Conservation (phyloP, 208 protist species). For the Crithidia bombi region DNA sequence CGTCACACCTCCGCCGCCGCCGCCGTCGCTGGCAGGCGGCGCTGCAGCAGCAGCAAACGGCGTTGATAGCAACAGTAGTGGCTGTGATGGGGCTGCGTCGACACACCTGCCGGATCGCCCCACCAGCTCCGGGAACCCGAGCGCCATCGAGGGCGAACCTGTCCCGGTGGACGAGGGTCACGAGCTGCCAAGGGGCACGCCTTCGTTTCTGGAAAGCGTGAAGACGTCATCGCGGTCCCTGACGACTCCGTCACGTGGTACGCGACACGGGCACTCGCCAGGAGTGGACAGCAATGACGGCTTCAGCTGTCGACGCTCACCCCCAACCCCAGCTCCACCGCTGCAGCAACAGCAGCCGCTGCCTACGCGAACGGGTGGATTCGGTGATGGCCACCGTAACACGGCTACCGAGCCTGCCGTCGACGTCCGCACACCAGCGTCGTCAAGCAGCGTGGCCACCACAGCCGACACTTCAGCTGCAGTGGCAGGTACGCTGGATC, state of each 20-base stretch:
- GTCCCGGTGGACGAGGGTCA: no score
- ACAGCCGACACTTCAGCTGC: background rate
- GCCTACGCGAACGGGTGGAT: background rate
- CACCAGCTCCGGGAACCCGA: background rate
- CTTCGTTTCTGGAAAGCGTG: no score
- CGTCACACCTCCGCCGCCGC: slow-evolving; percentile 18
- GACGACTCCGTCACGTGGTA: no score
- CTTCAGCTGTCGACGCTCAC: background rate
- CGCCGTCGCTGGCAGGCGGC: background rate
- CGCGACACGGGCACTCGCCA: no score
- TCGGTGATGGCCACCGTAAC: background rate
- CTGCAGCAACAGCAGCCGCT: background rate
- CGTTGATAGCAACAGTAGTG: background rate
- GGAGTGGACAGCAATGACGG: background rate
- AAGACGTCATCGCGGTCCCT: no score
- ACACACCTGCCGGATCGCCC: background rate
- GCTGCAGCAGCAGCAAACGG: background rate
- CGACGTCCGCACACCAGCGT: background rate
- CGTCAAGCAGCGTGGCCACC: background rate
- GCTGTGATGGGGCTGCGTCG: no score
- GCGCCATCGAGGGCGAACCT: background rate
- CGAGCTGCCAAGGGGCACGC: no score
- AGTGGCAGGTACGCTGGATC: background rate
- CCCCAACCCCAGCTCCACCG: background rate
- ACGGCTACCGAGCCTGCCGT: background rate